Evolutionary conservation across 441 rosid species (phyloP).

Genomic region (Aquilaria agallochum): DNA sequence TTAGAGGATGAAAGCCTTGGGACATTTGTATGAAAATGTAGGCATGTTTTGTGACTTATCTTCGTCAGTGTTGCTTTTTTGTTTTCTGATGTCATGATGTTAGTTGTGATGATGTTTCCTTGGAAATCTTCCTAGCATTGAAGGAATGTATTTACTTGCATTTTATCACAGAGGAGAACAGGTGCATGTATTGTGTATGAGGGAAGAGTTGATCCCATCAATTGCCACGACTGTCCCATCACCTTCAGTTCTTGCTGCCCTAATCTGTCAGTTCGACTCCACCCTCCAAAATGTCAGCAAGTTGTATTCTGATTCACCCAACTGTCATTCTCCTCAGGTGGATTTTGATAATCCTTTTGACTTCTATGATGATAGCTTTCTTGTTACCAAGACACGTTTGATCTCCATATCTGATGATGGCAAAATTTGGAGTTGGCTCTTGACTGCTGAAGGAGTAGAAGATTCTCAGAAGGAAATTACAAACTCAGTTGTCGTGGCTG

Average conservation of each 20-base stretch:
- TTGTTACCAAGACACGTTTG: constrained; percentile 61
- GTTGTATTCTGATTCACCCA: constrained; percentile 51
- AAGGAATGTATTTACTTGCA: constrained; percentile 27
- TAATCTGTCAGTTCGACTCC: constrained; percentile 70
- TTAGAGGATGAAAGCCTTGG: no score
- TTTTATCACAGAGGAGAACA: constrained; percentile 77
- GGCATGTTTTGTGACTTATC: neutral
- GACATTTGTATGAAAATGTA: no score
- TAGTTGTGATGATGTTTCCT: constrained; percentile 20
- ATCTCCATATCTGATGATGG: constrained; percentile 95
- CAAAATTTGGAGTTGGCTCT: constrained; percentile 92
- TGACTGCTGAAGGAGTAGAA: constrained; percentile 74
- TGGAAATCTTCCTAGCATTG: constrained; percentile 15
- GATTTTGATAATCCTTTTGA: constrained; percentile 87
- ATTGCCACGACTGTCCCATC: constrained; percentile 77
- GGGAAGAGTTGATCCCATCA: constrained; percentile 94
- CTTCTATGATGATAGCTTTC: constrained; percentile 69
- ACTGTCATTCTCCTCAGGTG: constrained; percentile 34
- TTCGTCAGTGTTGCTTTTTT: constrained; percentile 9
- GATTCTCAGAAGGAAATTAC: constrained; percentile 38
- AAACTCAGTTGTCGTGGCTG: constrained; percentile 23
- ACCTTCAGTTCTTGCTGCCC: constrained; percentile 65
- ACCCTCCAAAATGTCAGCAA: constrained; percentile 73
- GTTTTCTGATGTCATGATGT: constrained; percentile 11
- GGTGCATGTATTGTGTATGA: constrained; percentile 71